Base-by-base conservation (phyloP, 2,329 filamentous ascomycete species). In the Neoascochyta sp. region DNA sequence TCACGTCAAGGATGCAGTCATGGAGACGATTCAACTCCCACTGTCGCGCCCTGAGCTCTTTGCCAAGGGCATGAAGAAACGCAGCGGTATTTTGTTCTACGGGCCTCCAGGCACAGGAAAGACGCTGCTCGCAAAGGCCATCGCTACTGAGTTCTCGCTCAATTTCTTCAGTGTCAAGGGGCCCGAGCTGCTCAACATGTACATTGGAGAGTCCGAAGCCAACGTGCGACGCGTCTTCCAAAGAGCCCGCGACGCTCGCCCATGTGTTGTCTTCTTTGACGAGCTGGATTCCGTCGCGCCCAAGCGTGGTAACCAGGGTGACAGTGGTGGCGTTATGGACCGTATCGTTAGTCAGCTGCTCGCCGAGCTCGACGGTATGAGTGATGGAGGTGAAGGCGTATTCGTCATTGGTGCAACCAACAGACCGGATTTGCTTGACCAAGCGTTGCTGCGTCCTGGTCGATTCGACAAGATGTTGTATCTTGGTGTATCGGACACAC, bases 381-480 rank as follows among this genome's bases (percentile, higher is more conserved):
- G 89, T 29, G 84, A 90, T 45, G 89, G 87, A 10, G 86, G 88
- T 36, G 86, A 89, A 43, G 62, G 66, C 21, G 90, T 96, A 4
- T 96, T 96, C 59, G 92, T 96, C 16, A 94, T 98, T 47, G 90
- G 92, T 35, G 90, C 90, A 3, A 98, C 90, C 4, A 98, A 98
- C 67, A 71, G 90, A 41, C 92, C 92, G 1, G 92, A 98, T 68
- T 68, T 96, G 31, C 74, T 98, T 13, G 90, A 98, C 58, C 86
- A 86, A 43, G 92, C 90, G 4, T 69, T 98, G 35, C 70, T 96
- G 24, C 78, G 90, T 31, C 92, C 90, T 1, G 90, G 90, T 3
- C 75, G 90, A 37, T 96, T 98, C 62, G 92, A 98, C 60, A 96
- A 96, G 71, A 94, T 96, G 89, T 76, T 98, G 16, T 98, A 96